Conservation (phyloP, 1,284 basidiomycete genomes). For the Ganoderma multipileum region DNA sequence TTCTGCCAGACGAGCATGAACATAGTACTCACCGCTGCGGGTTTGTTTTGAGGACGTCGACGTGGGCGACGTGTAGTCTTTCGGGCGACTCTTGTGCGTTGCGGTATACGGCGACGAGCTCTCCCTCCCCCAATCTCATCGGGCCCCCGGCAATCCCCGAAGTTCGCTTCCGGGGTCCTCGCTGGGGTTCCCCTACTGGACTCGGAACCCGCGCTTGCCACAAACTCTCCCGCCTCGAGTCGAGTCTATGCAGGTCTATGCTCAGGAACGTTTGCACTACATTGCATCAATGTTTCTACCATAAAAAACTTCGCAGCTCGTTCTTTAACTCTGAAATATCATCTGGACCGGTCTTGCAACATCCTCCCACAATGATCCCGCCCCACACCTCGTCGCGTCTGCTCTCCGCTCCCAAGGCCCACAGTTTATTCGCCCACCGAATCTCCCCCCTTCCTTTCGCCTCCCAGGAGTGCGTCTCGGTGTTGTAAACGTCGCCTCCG, state of each 20-base stretch:
- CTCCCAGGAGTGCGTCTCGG: constrained; percentile 52
- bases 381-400: constrained; percentile 48
- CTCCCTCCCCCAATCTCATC: constrained; percentile 25
- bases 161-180: constrained; percentile 23
- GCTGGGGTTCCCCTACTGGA: no score
- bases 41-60: constrained; percentile 44
- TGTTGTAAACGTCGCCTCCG: constrained; percentile 66
- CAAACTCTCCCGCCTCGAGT: no score
- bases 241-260: no score
- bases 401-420: constrained; percentile 35
- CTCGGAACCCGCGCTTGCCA: no score
- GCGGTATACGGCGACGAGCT: constrained; percentile 34
- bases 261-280: no score
- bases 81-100: constrained; percentile 39
- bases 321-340: constrained; percentile 50
- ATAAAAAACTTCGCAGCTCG: not conserved
- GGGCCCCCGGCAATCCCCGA: constrained; percentile 31
- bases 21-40: constrained; percentile 41
- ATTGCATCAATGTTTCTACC: not conserved
- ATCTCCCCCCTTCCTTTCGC: constrained; percentile 26
- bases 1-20: constrained; percentile 33
- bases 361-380: constrained; percentile 72
- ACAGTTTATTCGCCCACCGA: constrained; percentile 55
- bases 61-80: constrained; percentile 43
- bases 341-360: constrained; percentile 81